Evolutionary conservation across 208 protist genomes (phyloP).

Genomic region (Trypanosoma scelopori): DNA sequence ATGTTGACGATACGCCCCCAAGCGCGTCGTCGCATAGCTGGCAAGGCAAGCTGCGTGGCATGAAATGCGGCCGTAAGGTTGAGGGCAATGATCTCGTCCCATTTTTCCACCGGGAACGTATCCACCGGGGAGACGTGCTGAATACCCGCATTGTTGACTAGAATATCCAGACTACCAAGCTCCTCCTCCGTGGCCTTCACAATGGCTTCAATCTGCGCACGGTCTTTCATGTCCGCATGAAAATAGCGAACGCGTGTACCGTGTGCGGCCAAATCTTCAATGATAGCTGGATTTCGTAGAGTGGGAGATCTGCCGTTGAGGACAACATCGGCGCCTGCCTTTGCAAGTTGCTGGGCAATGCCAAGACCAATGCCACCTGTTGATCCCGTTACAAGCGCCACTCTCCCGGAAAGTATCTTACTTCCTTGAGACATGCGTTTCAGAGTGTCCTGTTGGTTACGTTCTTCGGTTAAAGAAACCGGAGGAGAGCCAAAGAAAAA

Average conservation of each 20-base stretch:
- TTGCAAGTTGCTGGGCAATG: constrained; percentile 36
- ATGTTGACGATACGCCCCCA: constrained; percentile 57
- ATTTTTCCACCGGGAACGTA: constrained; percentile 38
- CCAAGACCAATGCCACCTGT: constrained; percentile 49
- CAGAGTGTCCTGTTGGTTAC: constrained; percentile 11
- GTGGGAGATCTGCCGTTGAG: constrained; percentile 27
- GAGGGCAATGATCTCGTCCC: constrained; percentile 44
- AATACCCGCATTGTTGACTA: constrained; percentile 61
- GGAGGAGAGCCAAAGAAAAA: too few relatives aligned
- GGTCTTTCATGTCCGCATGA: constrained; percentile 26
- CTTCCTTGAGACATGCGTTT: constrained; percentile 15
- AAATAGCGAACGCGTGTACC: constrained; percentile 22
- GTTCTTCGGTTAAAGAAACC: constrained; percentile 4
- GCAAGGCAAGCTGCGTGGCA: constrained; percentile 35
- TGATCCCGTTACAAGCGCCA: constrained; percentile 43
- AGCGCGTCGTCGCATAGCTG: constrained; percentile 33
- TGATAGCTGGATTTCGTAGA: neutral
- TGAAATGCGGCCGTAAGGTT: constrained; percentile 47
- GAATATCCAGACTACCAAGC: constrained; percentile 37
- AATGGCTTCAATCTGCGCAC: constrained; percentile 19
- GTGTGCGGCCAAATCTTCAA: constrained; percentile 18
- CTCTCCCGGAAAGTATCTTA: constrained; percentile 22
- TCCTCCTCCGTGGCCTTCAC: constrained; percentile 22
- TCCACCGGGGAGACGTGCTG: constrained; percentile 43
- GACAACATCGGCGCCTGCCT: constrained; percentile 31